Evolutionary conservation across 768 basidiomycete species (phyloP), one percentile per base, ranked within the genome.

Genomic region (Tylopilus felleus): DNA sequence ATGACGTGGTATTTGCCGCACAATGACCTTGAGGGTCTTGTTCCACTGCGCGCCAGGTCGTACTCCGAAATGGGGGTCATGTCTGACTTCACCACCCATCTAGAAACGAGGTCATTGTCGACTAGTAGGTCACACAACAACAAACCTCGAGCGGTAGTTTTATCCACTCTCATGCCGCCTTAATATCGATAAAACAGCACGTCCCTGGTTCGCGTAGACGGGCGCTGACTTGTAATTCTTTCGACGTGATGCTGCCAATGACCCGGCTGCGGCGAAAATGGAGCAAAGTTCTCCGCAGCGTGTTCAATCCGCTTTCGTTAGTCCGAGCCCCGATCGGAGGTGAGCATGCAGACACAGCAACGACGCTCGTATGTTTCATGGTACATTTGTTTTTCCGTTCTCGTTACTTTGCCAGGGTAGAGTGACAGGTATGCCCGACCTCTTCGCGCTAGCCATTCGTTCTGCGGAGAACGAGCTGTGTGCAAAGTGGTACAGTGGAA

Each of bases 1-100:
- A n/a, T n/a, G n/a, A n/a, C n/a, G n/a, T n/a, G n/a, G n/a, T n/a
- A n/a, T n/a, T n/a, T n/a, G n/a, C n/a, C n/a, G n/a, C n/a, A n/a
- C n/a, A n/a, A n/a, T n/a, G n/a, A n/a, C n/a, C n/a, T n/a, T n/a
- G n/a, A n/a, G n/a, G n/a, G n/a, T n/a, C n/a, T n/a, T n/a, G n/a
- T n/a, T 98, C 55, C 33, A 14, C 14, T 14, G 33, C 14, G 14
- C 33, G 14, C 33, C 13, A 9, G 9, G 33, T 33, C 33, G 16
- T 33, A 14, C n/a, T n/a, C n/a, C 12, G 29, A 29, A 29, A 29
- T 29, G 29, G 12, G 5, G 1, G 29, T 29, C 29, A 29, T 29
- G 29, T 12, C 29, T 29, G 29, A 12, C 13, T 33, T 14, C 33
- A 33, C 31, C 13, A 13, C 33, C 9, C 33, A 33, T 12, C 16